phyloP scores from a whole-genome alignment of 805 yeast species.

The Wickerhamomyces hampshirensis region DNA sequence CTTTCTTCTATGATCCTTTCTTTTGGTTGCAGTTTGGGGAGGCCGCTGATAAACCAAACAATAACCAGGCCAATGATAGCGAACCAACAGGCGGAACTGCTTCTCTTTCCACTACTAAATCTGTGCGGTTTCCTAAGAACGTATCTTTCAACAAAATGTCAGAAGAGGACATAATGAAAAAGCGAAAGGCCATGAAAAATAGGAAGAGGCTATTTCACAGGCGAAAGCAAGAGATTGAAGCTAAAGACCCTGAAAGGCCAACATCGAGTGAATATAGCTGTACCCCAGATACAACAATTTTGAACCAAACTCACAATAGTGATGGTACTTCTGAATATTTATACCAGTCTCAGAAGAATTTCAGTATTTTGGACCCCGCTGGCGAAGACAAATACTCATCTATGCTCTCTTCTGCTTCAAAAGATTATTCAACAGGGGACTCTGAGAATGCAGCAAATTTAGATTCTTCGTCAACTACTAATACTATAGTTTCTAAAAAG shows the following conservation, averaged over 20 bases:
- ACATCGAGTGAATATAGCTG: constrained; percentile 23
- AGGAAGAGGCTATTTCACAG: background rate
- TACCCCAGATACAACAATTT: constrained; percentile 19
- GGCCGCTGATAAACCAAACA: background rate
- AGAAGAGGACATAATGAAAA: background rate
- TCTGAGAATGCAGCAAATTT: no score
- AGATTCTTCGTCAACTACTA: constrained; percentile 3
- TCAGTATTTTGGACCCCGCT: no score
- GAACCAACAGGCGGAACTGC: background rate
- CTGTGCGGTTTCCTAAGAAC: constrained; percentile 2
- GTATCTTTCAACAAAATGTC: constrained; percentile 3
- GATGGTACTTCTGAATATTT: no score
- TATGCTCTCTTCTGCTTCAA: no score
- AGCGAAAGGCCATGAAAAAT: background rate
- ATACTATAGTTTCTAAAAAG: background rate
- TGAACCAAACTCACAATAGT: background rate
- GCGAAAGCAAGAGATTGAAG: background rate
- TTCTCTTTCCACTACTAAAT: background rate
- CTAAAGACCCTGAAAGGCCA: constrained; percentile 1
- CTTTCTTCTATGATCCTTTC: background rate
- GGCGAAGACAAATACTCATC: no score
- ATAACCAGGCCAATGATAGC: no score
- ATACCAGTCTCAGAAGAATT: no score
- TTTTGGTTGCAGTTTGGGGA: background rate
- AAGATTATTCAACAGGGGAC: no score